Evolutionary conservation across 768 basidiomycete species (phyloP), one percentile per base, ranked within the genome.

Genomic region (Pholiota microspora): DNA sequence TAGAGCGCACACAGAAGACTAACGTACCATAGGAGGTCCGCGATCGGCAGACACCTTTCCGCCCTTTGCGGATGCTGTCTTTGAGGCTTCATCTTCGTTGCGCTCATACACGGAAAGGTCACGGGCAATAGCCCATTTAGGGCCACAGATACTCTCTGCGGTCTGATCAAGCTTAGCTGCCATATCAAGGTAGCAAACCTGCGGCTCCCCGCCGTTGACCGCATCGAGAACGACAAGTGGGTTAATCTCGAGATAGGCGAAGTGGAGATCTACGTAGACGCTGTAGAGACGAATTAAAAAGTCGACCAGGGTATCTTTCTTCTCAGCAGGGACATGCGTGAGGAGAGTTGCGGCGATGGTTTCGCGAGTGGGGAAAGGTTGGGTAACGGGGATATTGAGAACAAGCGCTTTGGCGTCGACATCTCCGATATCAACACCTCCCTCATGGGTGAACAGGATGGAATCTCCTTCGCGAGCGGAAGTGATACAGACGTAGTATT

Each of bases 91-190:
- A 16, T 71, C 62, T 62, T 72, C 66, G 54, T 70, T 69, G 12
- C 60, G 56, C 57, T 89, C 86, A 67, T 90, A 86, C 24, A 93
- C 77, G 29, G 86, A 81, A 53, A 90, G 71, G 71, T 98, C 97
- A 64, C 96, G 88, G 45, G 96, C 96, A 63, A 98, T 87, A 31
- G 96, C 93, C 97, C 96, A 99, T 76, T 97, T 99, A 64, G 93
- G 93, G 18, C 97, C 96, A 66, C 93, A 96, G 67, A 98, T 91
- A 68, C 86, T 94, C 74, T 99, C 96, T 40, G 97, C 97, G 7
- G 97, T 98, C 77, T 98, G 97, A 69, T 99, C 97, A 60, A 99
- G 89, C 79, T 98, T 99, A 64, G 96, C 97, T 36, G 97, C 97
- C 96, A 99, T 98, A 71, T 99, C 96, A 59, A 99, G 88, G 77